Evolutionary conservation across 2,329 filamentous ascomycete species (phyloP).

Genomic region (Setomelanomma holmii): DNA sequence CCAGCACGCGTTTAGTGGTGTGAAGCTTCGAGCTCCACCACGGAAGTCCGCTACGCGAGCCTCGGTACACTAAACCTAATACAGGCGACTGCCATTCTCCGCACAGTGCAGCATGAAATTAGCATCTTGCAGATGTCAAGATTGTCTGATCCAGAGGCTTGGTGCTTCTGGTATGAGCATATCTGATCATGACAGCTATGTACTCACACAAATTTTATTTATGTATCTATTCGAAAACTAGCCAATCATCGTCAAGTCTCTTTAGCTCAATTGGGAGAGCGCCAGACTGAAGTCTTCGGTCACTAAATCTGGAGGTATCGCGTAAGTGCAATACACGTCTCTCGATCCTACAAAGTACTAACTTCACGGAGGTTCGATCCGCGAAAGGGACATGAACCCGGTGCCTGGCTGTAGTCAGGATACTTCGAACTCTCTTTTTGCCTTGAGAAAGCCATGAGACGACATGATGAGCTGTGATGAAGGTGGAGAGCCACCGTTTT

Average conservation of each 20-base stretch:
- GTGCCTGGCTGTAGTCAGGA: slow-evolving; percentile 19
- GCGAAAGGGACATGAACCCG: slow-evolving; percentile 22
- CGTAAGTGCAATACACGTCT: neutral
- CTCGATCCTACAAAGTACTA: neutral
- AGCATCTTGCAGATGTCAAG: no score
- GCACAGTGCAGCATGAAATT: no score
- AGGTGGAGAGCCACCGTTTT: neutral
- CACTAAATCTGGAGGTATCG: slow-evolving; percentile 40
- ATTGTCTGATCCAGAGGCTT: no score
- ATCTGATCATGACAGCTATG: no score
- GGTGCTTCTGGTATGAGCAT: no score
- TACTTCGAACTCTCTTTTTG: slow-evolving; percentile 17
- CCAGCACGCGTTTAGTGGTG: slow-evolving; percentile 31
- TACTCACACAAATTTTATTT: neutral
- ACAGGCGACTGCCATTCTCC: neutral
- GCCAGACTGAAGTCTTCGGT: slow-evolving; percentile 41
- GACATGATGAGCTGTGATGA: neutral
- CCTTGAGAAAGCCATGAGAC: neutral
- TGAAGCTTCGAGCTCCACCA: slow-evolving; percentile 6
- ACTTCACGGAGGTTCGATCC: slow-evolving; percentile 18
- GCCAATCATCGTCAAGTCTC: slow-evolving; percentile 25
- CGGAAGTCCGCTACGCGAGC: slow-evolving; percentile 8
- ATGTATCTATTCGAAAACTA: neutral
- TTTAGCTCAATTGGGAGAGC: slow-evolving; percentile 43
- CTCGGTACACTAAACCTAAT: slow-evolving; percentile 11